Evolutionary conservation across 345 rosid species (phyloP), one percentile per base, ranked within the genome.

Genomic region (Diplotaxis tenuifolia): DNA sequence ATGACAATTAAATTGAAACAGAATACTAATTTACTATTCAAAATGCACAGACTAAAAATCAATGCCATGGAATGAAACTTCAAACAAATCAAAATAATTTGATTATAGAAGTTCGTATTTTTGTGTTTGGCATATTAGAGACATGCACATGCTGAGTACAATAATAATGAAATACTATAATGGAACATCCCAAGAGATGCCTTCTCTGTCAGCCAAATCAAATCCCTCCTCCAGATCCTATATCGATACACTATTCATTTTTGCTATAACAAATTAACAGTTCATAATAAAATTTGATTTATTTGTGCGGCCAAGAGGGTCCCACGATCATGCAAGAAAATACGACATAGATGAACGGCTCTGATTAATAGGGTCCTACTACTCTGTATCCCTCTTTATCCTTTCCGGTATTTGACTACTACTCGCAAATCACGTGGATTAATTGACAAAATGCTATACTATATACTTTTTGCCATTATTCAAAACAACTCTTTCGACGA

Each of bases 111-210:
- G 4, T 66, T 74, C 7, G 71, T 45, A 29, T 0, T 23, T 34
- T 52, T 6, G 75, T 68, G 71, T 70, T 62, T 42, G 75, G 71
- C 80, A 71, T 47, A 57, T 47, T 75, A 65, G 66, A 23, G 75
- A 76, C 61, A 70, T 40, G 80, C 75, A 76, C 75, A 76, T 76
- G 80, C 22, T 45, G 75, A 47, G 67, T 64, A 70, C 70, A 75
- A 68, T 59, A 53, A 68, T 42, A 59, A 32, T 22, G 59, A 75
- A 62, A 45, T 53, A 68, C 57, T 60, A 18, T 45, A 45, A 45
- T 63, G 67, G 67, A 76, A 70, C 80, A 76, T 76, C 75, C 80
- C 80, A 76, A 76, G 72, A 71, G 80, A 71, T 70, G 67, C 68
- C 62, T 65, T 42, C 80, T 57, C 67, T 70, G 72, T 58, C 68